Evolutionary conservation across 1,139 yeast species (phyloP), one percentile per base, ranked within the genome.

Genomic region (Pichia sp.): DNA sequence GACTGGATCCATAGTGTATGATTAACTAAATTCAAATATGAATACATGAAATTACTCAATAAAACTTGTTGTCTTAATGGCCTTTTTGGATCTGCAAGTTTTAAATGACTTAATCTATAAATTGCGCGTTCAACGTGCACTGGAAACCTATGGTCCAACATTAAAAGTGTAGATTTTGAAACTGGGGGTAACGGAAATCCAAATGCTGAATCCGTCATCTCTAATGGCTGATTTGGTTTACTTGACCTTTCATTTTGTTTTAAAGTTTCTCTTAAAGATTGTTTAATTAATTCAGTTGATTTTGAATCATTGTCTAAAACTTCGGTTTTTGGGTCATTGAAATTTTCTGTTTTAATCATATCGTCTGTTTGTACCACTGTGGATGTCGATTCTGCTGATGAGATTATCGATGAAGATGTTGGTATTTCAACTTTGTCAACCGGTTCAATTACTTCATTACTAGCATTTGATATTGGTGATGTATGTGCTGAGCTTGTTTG

Each of bases 51-150:
- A 67, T 95, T 95, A 53, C 96, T 88, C 59, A 93, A 71, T 49
- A 93, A 69, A 3, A 93, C 99, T 67, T 93, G 99, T 65, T 95
- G 97, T 39, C 91, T 77, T 56, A 93, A 73, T 22, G 95, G 95
- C 53, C 98, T 74, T 64, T 89, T 87, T 1, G 98, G 95, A 65
- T 95, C 95, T 42, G 98, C 96, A 60, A 93, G 75, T 68, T 93
- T 93, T 66, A 93, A 72, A 69, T 93, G 99, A 44, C 96, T 87
- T 56, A 95, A 75, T 54, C 99, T 74, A 67, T 93, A 93, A 52
- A 95, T 87, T 1, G 99, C 98, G 45, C 99, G 77, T 69, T 95
- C 99, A 46, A 93, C 95, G 67, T 91, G 96, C 46, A 93, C 83
- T 0, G 98, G 97, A 67, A 88, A 87, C 58, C 99, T 74, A 64